These are phyloP conservation scores for Xanthoconium stramineum DNA, from an alignment of 768 basidiomycete species.

Conservation along the genomic window DNA sequence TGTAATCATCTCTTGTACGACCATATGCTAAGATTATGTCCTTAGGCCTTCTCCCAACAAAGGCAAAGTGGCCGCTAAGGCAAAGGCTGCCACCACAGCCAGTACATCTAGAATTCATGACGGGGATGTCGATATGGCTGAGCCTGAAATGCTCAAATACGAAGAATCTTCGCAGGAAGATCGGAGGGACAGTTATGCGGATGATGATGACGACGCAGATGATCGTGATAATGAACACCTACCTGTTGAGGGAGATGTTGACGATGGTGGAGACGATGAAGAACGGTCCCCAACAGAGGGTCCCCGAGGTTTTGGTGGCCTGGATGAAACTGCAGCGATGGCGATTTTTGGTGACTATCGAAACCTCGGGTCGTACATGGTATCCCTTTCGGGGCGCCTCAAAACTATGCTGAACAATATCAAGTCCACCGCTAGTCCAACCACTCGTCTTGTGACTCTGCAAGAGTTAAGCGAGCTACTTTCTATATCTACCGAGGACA, in stretches of 20 bases:
- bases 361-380: conserved; percentile 89
- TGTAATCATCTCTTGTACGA: conserved; percentile 4
- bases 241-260: conserved; percentile 47
- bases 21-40: conserved; percentile 14
- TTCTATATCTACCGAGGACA: conserved; percentile 96
- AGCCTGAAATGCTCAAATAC: conserved; percentile 51
- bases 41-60: conserved; percentile 49
- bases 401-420: conserved; percentile 90
- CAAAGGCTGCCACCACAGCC: conserved; percentile 53
- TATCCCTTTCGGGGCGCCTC: conserved; percentile 80
- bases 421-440: conserved; percentile 79
- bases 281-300: conserved; percentile 37
- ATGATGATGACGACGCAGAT: conserved; percentile 41
- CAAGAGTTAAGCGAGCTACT: conserved; percentile 95
- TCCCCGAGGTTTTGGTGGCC: conserved; percentile 41
- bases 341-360: conserved; percentile 86
- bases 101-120: conserved; percentile 64
- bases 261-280: conserved; percentile 40
- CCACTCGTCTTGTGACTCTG: conserved; percentile 81
- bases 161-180: conserved; percentile 43
- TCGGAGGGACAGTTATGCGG: conserved; percentile 42
- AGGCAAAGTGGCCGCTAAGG: conserved; percentile 58
- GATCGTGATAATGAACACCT: conserved; percentile 48
- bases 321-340: conserved; percentile 71
- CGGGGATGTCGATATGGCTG: conserved; percentile 77